These are phyloP conservation scores for Penicillium polonicum DNA, from an alignment of 2,329 filamentous ascomycete genomes.

Conservation along the genomic window DNA sequence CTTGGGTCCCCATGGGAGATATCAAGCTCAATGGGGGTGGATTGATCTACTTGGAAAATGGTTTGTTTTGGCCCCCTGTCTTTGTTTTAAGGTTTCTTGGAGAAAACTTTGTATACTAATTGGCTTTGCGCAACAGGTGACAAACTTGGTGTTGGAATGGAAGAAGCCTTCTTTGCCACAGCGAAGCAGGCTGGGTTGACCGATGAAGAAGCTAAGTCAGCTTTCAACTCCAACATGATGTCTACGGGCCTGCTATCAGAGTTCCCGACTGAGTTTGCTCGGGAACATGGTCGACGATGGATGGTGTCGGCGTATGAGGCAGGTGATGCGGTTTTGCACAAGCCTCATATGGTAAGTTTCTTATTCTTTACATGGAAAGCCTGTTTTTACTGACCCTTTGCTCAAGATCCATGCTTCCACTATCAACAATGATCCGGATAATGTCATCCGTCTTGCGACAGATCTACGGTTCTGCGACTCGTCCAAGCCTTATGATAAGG, in stretches of 20 bases:
- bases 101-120: not conserved
- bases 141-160: conserved; percentile 18
- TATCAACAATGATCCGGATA: conserved; percentile 53
- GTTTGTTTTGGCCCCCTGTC: conserved; percentile 11
- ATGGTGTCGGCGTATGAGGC: conserved; percentile 55
- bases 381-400: not conserved
- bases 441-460: conserved; percentile 56
- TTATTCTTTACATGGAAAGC: not conserved
- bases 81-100: not conserved
- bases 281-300: conserved; percentile 49
- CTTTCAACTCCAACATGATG: conserved; percentile 63
- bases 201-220: conserved; percentile 52
- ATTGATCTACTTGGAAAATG: conserved; percentile 58
- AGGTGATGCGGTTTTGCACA: conserved; percentile 50
- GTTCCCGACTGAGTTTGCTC: conserved; percentile 47
- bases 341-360: conserved; percentile 37
- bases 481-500: conserved; percentile 52
- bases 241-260: conserved; percentile 54
- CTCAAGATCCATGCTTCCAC: conserved; percentile 58
- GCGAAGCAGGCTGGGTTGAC: conserved; percentile 51
- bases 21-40: conserved; percentile 56
- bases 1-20: conserved; percentile 59
- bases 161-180: conserved; percentile 47
- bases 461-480: conserved; percentile 58
- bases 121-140: conserved; percentile 33